phyloP scores from a whole-genome alignment of 1,284 basidiomycete species.

The Moniliella sp. region DNA sequence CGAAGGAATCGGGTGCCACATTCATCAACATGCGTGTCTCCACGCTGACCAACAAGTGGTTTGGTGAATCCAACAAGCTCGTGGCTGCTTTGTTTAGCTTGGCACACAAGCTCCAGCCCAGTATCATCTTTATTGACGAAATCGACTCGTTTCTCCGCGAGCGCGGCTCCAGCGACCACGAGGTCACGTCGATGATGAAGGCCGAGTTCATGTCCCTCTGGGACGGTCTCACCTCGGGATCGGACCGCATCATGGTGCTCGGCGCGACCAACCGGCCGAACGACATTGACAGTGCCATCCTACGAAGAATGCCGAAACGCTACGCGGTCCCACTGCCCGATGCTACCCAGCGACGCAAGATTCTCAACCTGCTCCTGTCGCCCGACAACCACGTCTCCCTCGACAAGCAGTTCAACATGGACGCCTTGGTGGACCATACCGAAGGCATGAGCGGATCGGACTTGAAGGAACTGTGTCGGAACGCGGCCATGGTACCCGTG shows the following conservation, averaged over 20 bases:
- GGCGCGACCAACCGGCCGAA: slow-evolving; percentile 86
- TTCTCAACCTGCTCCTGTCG: slow-evolving; percentile 59
- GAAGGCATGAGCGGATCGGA: slow-evolving; percentile 73
- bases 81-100: slow-evolving; percentile 56
- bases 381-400: slow-evolving; percentile 37
- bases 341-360: slow-evolving; percentile 59
- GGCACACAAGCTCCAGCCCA: slow-evolving; percentile 52
- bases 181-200: slow-evolving; percentile 97
- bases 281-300: slow-evolving; percentile 84
- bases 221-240: slow-evolving; percentile 77
- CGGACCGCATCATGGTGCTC: slow-evolving; percentile 62
- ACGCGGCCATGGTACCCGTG: slow-evolving; percentile 35
- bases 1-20: slow-evolving; percentile 75
- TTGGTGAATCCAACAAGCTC: slow-evolving; percentile 92
- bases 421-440: slow-evolving; percentile 49
- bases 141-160: slow-evolving; percentile 76
- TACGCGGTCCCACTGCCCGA: slow-evolving; percentile 72
- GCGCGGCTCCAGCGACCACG: slow-evolving; percentile 66
- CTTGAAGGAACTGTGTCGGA: slow-evolving; percentile 77
- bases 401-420: slow-evolving; percentile 46
- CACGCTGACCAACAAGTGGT: slow-evolving; percentile 49
- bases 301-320: slow-evolving; percentile 91
- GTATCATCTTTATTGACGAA: slow-evolving; percentile 62
- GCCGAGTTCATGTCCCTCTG: slow-evolving; percentile 98
- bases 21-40: slow-evolving; percentile 46